Base-by-base conservation (phyloP, 768 basidiomycete genomes). In the Lactarius indigo region DNA sequence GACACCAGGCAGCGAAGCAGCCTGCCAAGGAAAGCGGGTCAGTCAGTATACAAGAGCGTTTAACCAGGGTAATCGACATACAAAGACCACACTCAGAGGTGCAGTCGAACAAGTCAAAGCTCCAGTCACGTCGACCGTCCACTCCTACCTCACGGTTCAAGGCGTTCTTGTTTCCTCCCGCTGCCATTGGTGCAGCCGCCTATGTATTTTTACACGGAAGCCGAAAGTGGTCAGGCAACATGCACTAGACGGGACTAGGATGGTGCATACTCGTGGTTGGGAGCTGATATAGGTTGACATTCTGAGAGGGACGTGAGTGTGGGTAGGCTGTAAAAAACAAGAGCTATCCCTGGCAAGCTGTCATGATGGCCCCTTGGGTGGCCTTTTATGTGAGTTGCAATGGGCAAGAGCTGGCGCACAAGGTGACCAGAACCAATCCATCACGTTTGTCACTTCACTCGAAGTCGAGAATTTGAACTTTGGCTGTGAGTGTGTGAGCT, bases 1-100 rank as follows among this genome's bases (percentile, higher is more conserved):
- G 81, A 74, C 75, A 79, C 70, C 72, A 83, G 39, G 70, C 75
- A 0, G 81, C 69, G 9, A 77, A 65, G 44, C 77, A 64, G 68
- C 76, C 81, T 81, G 20, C 9, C 37, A 17, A 15, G 9, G 23
- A 13, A 47, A 61, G 28, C 30, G 0, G 5, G 20, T 23, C 26
- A 75, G 73, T 13, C 72, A 66, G 61, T 61, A 68, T 26, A 50
- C n/a, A 20, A n/a, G 47, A 50, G 23, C 12, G 47, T 31, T 69
- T 67, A 55, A 59, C 42, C 35, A 4, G 23, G 23, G 4, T 37
- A 37, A 18, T 35, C 2, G 18, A 64, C 75, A 13, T 66, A 76
- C 77, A 76, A 26, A 74, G 73, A 20, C 71, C 65, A 57, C 68
- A 70, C 13, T 65, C 68, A 39, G 23, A 54, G 35, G 65, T 72